Conservation (phyloP, 345 rosid genomes). For the Arabidopsis arenosa region DNA sequence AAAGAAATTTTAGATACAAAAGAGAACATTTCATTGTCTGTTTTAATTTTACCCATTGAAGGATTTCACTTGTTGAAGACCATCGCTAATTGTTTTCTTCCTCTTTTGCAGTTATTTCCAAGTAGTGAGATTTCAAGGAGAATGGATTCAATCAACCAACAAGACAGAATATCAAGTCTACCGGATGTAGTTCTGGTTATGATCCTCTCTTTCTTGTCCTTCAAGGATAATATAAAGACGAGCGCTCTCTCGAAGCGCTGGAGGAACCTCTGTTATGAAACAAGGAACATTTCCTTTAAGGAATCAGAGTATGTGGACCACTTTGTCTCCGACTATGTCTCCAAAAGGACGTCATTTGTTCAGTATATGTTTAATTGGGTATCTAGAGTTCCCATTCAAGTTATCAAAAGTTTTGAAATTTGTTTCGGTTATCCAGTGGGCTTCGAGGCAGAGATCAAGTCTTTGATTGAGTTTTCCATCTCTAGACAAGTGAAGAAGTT, state of each 20-base stretch:
- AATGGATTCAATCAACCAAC: neutral
- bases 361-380: slow-evolving; percentile 31
- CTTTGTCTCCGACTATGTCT: neutral
- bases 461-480: slow-evolving; percentile 36
- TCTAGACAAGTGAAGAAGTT: slow-evolving; percentile 27
- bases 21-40: neutral
- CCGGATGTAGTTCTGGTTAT: neutral
- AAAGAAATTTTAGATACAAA: neutral
- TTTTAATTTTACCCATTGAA: neutral
- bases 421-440: slow-evolving; percentile 32
- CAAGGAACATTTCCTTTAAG: slow-evolving; percentile 34
- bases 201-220: slow-evolving; percentile 47
- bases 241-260: slow-evolving; percentile 42
- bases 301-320: slow-evolving; percentile 38
- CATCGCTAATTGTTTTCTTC: neutral
- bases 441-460: slow-evolving; percentile 25
- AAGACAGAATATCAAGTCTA: slow-evolving; percentile 36
- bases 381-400: neutral
- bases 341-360: slow-evolving; percentile 31
- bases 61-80: neutral
- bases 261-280: slow-evolving; percentile 38
- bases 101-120: neutral
- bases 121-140: neutral
- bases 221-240: slow-evolving; percentile 49
- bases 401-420: slow-evolving; percentile 36